These are phyloP conservation scores for Anthracocystis panici-leucophaei DNA, from an alignment of 1,284 basidiomycete genomes.

Conservation along the genomic window DNA sequence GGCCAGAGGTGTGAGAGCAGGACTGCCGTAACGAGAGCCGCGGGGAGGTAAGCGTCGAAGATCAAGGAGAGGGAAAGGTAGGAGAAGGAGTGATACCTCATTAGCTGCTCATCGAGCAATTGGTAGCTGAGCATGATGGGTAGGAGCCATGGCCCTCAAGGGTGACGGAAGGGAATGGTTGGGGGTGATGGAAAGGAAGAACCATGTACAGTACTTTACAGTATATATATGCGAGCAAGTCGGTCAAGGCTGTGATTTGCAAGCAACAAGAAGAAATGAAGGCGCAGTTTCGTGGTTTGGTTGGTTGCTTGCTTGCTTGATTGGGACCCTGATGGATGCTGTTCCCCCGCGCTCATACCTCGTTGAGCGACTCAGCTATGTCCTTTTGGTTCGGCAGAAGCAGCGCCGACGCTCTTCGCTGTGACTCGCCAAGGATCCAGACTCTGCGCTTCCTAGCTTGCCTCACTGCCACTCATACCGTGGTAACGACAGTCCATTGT, in stretches of 20 bases:
- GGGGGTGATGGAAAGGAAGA: not conserved
- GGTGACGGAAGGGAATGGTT: no score
- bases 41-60: conserved; percentile 29
- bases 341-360: not conserved
- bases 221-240: not conserved
- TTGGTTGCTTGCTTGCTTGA: not conserved
- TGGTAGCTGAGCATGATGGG: conserved; percentile 4
- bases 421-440: no score
- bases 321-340: not conserved
- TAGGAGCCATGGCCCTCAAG: not conserved
- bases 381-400: not conserved
- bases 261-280: not conserved
- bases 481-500: no score
- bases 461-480: no score
- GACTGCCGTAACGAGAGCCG: conserved; percentile 11
- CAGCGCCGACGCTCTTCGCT: not conserved
- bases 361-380: conserved; percentile 1
- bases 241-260: not conserved
- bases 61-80: conserved; percentile 17
- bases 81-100: not conserved
- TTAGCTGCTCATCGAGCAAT: conserved; percentile 15
- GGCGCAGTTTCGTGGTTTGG: no score
- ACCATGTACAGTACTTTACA: no score
- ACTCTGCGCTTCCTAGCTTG: no score
- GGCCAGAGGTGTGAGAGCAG: conserved; percentile 17